phyloP scores from a whole-genome alignment of 2,329 filamentous ascomycete species.

The Fusarium tanahbumbuense region DNA sequence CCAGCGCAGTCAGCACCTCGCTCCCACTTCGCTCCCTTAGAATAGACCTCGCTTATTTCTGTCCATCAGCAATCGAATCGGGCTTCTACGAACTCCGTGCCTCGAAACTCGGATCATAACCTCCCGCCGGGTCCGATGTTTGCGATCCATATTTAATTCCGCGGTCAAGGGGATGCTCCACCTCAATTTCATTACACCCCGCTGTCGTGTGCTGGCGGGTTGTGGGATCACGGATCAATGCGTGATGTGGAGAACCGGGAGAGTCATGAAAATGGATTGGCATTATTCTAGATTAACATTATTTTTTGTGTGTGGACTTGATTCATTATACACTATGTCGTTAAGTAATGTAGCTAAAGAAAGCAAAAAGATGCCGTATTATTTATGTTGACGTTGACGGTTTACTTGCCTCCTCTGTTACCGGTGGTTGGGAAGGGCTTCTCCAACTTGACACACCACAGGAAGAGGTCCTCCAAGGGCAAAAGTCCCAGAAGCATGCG shows the following conservation, averaged over 20 bases:
- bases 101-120: background rate
- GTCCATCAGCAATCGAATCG: background rate
- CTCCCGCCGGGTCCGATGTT: background rate
- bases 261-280: background rate
- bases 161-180: background rate
- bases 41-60: background rate
- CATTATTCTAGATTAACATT: constrained; percentile 25
- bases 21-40: background rate
- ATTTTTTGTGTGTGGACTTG: constrained; percentile 3
- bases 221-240: background rate
- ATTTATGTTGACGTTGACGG: background rate
- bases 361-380: background rate
- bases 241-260: background rate
- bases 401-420: constrained; percentile 31
- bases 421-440: constrained; percentile 69
- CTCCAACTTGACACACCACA: constrained; percentile 71
- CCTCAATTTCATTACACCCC: background rate
- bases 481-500: constrained; percentile 68
- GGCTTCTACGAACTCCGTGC: background rate
- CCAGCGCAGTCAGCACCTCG: background rate
- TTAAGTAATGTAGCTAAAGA: background rate
- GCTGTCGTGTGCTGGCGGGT: background rate
- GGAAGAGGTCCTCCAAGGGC: constrained; percentile 73
- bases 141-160: background rate
- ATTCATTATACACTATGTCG: constrained; percentile 5